These are phyloP conservation scores for Canna indica DNA, from an alignment of 176 grass and related monocot species.

Conservation along the genomic window DNA sequence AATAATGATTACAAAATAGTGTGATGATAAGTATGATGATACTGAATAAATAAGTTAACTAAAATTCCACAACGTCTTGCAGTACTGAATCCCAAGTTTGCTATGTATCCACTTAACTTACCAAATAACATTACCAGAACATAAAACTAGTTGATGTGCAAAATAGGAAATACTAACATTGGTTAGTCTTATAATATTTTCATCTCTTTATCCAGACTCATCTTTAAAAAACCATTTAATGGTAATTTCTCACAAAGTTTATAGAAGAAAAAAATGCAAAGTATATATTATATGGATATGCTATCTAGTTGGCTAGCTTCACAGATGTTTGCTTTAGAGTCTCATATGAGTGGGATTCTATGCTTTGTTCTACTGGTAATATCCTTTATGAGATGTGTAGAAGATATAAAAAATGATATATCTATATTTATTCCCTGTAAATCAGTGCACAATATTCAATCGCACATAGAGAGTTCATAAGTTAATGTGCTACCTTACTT, in stretches of 20 bases:
- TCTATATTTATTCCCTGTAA: not conserved
- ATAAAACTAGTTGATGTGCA: not conserved
- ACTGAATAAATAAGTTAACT: not conserved
- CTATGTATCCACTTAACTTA: not conserved
- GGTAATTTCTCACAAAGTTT: not conserved
- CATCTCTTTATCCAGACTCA: not conserved
- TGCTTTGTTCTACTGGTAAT: not conserved
- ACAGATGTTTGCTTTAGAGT: not conserved
- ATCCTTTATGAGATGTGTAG: not conserved
- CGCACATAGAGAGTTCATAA: no score
- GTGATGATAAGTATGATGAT: not conserved
- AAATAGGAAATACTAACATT: not conserved
- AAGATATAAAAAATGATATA: not conserved
- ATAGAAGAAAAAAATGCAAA: not conserved
- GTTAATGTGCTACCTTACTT: no score
- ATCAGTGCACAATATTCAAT: no score
- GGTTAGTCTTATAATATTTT: not conserved
- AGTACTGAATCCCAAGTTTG: not conserved
- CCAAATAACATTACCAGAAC: not conserved
- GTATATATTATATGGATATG: not conserved
- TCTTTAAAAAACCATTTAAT: not conserved
- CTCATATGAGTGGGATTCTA: not conserved
- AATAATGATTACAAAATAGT: not conserved
- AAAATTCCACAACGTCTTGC: not conserved
- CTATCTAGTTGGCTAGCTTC: not conserved